Percentiles rank a stretch among this genome's conserved stretches.
Conservation (phyloP, 805 yeast species). For the Yamadazyma akitaensis region DNA sequence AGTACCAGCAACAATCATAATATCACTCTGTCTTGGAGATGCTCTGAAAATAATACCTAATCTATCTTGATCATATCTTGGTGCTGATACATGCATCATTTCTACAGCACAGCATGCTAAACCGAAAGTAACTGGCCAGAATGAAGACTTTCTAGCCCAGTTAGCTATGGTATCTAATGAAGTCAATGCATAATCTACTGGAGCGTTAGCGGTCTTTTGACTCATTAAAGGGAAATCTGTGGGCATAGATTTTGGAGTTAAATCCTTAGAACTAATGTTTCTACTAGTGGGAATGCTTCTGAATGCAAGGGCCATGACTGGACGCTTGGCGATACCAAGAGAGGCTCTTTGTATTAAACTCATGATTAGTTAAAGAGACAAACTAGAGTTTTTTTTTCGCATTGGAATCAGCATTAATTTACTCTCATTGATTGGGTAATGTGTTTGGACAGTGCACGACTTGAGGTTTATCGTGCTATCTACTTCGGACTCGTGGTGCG, state of each 20-base stretch:
- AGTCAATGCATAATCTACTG: slow-evolving; percentile 78
- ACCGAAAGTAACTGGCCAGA: slow-evolving; percentile 93
- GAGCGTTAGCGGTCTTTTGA: slow-evolving; percentile 50
- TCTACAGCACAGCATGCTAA: slow-evolving; percentile 93
- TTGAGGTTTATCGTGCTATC: background rate
- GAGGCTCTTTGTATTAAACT: slow-evolving; percentile 26
- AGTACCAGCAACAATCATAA: slow-evolving; percentile 90
- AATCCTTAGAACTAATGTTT: slow-evolving; percentile 27
- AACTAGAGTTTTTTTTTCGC: slow-evolving; percentile 2
- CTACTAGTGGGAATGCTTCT: slow-evolving; percentile 6
- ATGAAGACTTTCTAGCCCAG: slow-evolving; percentile 90
- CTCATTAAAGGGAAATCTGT: slow-evolving; percentile 70
- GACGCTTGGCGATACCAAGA: slow-evolving; percentile 19
- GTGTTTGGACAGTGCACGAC: slow-evolving; percentile 1
- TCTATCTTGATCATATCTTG: slow-evolving; percentile 89
- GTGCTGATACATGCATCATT: slow-evolving; percentile 92
- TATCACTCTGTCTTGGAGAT: slow-evolving; percentile 88
- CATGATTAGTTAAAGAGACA: slow-evolving; percentile 16
- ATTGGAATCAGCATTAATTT: slow-evolving; percentile 34
- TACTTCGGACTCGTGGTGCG: background rate
- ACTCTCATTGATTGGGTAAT: slow-evolving; percentile 30
- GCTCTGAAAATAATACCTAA: slow-evolving; percentile 92
- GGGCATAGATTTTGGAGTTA: slow-evolving; percentile 53
- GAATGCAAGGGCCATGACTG: slow-evolving; percentile 5
- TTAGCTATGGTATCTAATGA: slow-evolving; percentile 77